These are phyloP conservation scores for Ophiostoma australiae DNA, from an alignment of 2,329 filamentous ascomycete species.

Conservation along the genomic window DNA sequence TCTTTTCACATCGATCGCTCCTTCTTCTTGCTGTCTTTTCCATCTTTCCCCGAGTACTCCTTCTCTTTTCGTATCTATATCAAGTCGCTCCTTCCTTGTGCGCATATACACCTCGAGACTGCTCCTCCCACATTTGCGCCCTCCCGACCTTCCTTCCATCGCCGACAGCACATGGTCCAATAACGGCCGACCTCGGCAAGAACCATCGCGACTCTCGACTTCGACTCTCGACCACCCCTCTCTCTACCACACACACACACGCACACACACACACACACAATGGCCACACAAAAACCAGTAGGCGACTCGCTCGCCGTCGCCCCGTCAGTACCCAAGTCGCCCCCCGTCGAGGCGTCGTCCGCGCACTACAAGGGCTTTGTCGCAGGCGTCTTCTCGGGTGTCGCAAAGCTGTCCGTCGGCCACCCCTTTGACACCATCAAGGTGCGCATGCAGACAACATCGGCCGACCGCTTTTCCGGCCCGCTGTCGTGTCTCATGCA, in stretches of 20 bases:
- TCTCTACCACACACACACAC: background rate
- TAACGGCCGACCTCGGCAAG: background rate
- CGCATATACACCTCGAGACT: background rate
- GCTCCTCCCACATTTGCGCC: background rate
- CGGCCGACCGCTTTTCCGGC: conserved; percentile 71
- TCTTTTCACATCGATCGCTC: background rate
- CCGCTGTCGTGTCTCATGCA: conserved; percentile 80
- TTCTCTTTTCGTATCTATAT: background rate
- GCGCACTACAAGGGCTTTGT: conserved; percentile 92
- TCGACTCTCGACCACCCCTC: background rate
- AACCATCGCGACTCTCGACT: background rate
- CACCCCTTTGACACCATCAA: conserved; percentile 94
- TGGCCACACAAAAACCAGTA: conserved; percentile 19
- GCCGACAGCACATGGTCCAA: conserved; percentile 2
- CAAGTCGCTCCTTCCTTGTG: background rate
- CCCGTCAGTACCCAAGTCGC: conserved; percentile 7
- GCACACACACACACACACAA: conserved; percentile 10
- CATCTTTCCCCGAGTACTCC: background rate
- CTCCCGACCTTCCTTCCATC: background rate
- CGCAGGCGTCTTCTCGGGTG: conserved; percentile 89
- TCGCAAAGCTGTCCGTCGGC: conserved; percentile 75
- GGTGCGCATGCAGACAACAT: conserved; percentile 86
- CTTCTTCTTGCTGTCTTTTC: background rate
- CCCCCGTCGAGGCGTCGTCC: conserved; percentile 29
- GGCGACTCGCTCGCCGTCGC: conserved; percentile 11